A percentile compares a stretch with the other conserved stretches of the same genome.
phyloP scores from a whole-genome alignment of 345 rosid genomes.

The Eutrema yunnanense region DNA sequence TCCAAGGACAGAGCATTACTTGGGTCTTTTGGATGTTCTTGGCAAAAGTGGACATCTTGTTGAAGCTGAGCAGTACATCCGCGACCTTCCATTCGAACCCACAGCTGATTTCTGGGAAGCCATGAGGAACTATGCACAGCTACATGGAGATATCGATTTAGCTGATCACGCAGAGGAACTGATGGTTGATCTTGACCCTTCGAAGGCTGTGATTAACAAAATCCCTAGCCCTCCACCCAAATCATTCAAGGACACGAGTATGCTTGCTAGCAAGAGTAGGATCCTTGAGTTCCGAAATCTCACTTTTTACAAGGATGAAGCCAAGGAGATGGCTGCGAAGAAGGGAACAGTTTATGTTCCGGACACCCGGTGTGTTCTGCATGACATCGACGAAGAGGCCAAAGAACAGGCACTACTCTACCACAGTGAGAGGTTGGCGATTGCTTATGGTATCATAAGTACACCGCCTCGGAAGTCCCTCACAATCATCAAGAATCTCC shows the following conservation, averaged over 20 bases:
- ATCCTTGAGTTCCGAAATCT: conserved; percentile 41
- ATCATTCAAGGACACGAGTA: conserved; percentile 42
- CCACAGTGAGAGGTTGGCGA: conserved; percentile 64
- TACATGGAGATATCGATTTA: conserved; percentile 61
- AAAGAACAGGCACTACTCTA: conserved; percentile 60
- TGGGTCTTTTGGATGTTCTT: conserved; percentile 56
- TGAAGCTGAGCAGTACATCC: conserved; percentile 49
- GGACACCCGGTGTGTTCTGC: conserved; percentile 55
- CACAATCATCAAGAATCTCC: conserved; percentile 62
- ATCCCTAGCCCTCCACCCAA: conserved; percentile 50
- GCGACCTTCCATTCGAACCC: conserved; percentile 49
- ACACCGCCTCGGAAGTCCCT: conserved; percentile 53
- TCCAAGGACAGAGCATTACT: conserved; percentile 44
- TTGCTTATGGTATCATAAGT: conserved; percentile 61
- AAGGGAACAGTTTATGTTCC: conserved; percentile 50
- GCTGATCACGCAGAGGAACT: conserved; percentile 54
- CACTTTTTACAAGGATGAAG: conserved; percentile 56
- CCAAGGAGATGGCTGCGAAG: conserved; percentile 44
- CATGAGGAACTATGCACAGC: conserved; percentile 41
- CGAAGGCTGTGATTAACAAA: conserved; percentile 41
- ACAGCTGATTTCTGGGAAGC: conserved; percentile 59
- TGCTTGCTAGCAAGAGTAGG: conserved; percentile 61
- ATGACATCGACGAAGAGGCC: conserved; percentile 69
- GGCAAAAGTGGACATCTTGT: conserved; percentile 58
- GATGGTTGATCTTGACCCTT: conserved; percentile 53